phyloP scores from a whole-genome alignment of 2,329 filamentous ascomycete species.

The Ophiostoma tasmaniense region DNA sequence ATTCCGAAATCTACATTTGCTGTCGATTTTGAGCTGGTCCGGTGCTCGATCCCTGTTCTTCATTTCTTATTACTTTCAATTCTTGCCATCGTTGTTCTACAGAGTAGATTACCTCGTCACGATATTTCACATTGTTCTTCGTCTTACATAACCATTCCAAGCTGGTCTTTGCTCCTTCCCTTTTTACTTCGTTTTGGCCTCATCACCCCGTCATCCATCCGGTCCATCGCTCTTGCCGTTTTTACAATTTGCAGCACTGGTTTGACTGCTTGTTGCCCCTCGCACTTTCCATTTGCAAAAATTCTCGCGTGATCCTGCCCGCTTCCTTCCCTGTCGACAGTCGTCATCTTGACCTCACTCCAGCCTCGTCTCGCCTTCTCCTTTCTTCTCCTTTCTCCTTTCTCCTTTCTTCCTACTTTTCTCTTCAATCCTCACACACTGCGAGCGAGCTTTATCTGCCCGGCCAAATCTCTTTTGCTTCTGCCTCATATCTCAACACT shows the following conservation, averaged over 20 bases:
- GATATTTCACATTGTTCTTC: neutral
- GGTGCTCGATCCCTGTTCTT: neutral
- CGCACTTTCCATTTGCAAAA: neutral
- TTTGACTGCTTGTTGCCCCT: neutral
- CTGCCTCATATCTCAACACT: neutral
- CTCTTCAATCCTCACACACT: neutral
- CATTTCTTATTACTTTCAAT: neutral
- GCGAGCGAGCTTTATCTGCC: neutral
- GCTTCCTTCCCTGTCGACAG: neutral
- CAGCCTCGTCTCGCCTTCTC: neutral
- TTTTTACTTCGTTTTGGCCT: neutral
- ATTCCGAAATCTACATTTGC: neutral
- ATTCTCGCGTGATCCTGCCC: neutral
- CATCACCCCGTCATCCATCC: neutral
- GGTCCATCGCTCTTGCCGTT: neutral
- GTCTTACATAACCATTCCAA: neutral
- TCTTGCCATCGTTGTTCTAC: neutral
- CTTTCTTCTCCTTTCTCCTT: neutral
- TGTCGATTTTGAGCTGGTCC: neutral
- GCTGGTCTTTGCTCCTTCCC: constrained; percentile 2
- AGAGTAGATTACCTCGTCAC: neutral
- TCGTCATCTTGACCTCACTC: neutral
- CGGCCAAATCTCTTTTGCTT: neutral
- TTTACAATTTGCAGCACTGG: neutral
- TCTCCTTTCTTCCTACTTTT: neutral